Evolutionary conservation across 352 stramenopile genomes (phyloP).

Genomic region (Globisporangium heterothallicum): DNA sequence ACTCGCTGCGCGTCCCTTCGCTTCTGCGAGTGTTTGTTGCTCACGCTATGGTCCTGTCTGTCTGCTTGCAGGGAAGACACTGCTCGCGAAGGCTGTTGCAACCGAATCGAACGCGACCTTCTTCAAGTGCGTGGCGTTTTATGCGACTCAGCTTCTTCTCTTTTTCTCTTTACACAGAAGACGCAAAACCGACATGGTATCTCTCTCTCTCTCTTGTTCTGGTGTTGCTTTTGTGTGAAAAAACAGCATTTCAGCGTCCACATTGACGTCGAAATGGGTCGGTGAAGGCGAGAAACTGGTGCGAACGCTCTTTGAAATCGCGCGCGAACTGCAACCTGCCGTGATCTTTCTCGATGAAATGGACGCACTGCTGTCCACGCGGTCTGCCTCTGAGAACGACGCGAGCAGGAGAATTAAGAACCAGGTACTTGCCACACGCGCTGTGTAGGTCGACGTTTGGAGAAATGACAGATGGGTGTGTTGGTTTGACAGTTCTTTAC

Average conservation of each 20-base stretch:
- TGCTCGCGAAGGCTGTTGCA: constrained; percentile 78
- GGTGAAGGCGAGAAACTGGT: constrained; percentile 94
- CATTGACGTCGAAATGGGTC: constrained; percentile 88
- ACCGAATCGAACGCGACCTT: constrained; percentile 82
- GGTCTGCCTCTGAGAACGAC: constrained; percentile 77
- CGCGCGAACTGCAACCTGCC: constrained; percentile 71
- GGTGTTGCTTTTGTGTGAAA: constrained; percentile 9
- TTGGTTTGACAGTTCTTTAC: constrained; percentile 67
- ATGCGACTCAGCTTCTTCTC: not conserved
- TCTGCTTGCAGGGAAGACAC: constrained; percentile 63
- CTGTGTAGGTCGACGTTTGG: no score
- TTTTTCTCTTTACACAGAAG: not conserved
- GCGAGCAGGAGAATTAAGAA: constrained; percentile 87
- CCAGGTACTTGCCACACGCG: no score
- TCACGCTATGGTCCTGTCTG: not conserved
- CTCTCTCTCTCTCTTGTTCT: not conserved
- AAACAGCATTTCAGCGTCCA: constrained; percentile 85
- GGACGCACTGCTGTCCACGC: constrained; percentile 74
- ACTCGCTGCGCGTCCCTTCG: not conserved
- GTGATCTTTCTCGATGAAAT: constrained; percentile 91
- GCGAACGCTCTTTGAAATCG: constrained; percentile 89
- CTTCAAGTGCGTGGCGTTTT: constrained; percentile 43
- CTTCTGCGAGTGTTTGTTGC: not conserved
- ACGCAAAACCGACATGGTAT: not conserved
- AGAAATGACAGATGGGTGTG: not conserved